Percentiles rank a stretch among this genome's conserved stretches.
Conservation (phyloP, 2,329 filamentous ascomycete species). For the Colletotrichum siamense region DNA sequence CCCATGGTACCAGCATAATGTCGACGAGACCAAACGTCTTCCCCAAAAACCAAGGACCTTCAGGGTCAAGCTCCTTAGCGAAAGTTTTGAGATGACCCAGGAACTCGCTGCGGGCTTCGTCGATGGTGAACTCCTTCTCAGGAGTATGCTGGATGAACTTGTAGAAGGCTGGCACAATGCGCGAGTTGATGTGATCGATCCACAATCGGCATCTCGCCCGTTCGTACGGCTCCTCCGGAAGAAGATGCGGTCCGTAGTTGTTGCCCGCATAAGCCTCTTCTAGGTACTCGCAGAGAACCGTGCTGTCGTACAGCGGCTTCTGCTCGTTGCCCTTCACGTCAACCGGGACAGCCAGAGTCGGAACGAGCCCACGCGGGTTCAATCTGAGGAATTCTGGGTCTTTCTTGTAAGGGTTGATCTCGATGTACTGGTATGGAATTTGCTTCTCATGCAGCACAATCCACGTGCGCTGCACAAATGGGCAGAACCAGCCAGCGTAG, state of each 20-base stretch:
- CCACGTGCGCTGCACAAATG: slow-evolving; percentile 74
- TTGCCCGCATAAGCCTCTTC: slow-evolving; percentile 70
- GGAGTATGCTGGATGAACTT: slow-evolving; percentile 62
- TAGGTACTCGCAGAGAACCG: slow-evolving; percentile 76
- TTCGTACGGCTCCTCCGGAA: slow-evolving; percentile 68
- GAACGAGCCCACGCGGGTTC: slow-evolving; percentile 79
- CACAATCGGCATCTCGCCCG: slow-evolving; percentile 72
- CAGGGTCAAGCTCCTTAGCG: slow-evolving; percentile 62
- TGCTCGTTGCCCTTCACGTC: slow-evolving; percentile 32
- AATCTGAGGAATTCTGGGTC: slow-evolving; percentile 69
- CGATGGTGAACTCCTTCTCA: slow-evolving; percentile 52
- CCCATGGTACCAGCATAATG: slow-evolving; percentile 75
- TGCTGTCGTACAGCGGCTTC: slow-evolving; percentile 75
- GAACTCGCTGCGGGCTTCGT: slow-evolving; percentile 63
- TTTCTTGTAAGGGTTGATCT: slow-evolving; percentile 82
- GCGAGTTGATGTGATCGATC: slow-evolving; percentile 73
- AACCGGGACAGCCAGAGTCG: slow-evolving; percentile 64
- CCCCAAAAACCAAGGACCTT: slow-evolving; percentile 70
- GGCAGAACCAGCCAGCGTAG: slow-evolving; percentile 79
- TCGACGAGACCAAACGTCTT: slow-evolving; percentile 70
- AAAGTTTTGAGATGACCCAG: slow-evolving; percentile 64
- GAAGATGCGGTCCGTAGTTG: slow-evolving; percentile 50
- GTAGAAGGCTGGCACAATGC: slow-evolving; percentile 75
- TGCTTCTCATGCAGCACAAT: slow-evolving; percentile 76
- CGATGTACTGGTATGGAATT: slow-evolving; percentile 76